phyloP scores from a whole-genome alignment of 1,284 basidiomycete genomes.

The Somion occarium region DNA sequence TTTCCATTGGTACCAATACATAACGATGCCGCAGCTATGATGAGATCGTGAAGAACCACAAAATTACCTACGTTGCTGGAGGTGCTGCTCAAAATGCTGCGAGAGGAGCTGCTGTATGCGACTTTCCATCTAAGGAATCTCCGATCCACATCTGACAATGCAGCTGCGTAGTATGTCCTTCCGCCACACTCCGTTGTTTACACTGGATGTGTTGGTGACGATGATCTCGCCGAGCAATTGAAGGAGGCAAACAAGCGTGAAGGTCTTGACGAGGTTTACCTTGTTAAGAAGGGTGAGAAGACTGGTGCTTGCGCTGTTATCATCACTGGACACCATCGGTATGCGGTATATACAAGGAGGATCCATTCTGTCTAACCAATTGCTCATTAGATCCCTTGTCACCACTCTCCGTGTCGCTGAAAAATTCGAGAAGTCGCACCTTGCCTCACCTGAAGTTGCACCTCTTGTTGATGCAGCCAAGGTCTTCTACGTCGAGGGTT shows the following conservation, averaged over 20 bases:
- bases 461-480: slow-evolving; percentile 78
- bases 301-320: slow-evolving; percentile 98
- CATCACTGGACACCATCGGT: slow-evolving; percentile 92
- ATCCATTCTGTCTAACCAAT: slow-evolving; percentile 4
- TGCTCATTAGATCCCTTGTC: slow-evolving; percentile 70
- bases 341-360: slow-evolving; percentile 13
- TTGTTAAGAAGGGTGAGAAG: slow-evolving; percentile 81
- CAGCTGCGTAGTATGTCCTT: slow-evolving; percentile 69
- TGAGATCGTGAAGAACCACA: slow-evolving; percentile 75
- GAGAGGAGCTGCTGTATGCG: slow-evolving; percentile 88
- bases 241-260: slow-evolving; percentile 92
- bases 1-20: background rate
- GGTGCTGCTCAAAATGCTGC: slow-evolving; percentile 97
- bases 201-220: slow-evolving; percentile 92
- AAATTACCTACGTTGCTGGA: slow-evolving; percentile 91
- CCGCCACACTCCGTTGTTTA: slow-evolving; percentile 92
- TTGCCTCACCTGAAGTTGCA: slow-evolving; percentile 75
- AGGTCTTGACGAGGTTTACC: slow-evolving; percentile 87
- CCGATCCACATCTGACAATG: background rate
- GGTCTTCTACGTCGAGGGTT: slow-evolving; percentile 94
- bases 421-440: slow-evolving; percentile 80
- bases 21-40: too few relatives aligned
- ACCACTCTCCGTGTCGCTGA: slow-evolving; percentile 91
- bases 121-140: background rate
- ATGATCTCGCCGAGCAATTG: slow-evolving; percentile 87